These are phyloP conservation scores for Stramenopiles sp. DNA, from an alignment of 352 stramenopile species.

Conservation along the genomic window DNA sequence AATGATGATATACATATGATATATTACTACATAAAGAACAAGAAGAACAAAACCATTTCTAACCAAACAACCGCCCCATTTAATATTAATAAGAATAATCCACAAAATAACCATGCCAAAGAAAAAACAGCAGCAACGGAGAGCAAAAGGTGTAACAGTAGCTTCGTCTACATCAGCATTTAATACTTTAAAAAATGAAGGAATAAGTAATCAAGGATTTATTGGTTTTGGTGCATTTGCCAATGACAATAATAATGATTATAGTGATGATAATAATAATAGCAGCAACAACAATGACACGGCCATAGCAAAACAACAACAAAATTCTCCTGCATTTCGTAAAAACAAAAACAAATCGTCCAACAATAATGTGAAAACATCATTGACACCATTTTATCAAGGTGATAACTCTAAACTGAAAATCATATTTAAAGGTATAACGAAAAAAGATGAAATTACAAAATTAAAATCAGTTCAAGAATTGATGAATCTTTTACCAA, in stretches of 20 bases:
- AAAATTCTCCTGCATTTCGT: too few species aligned
- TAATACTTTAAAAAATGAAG: not conserved
- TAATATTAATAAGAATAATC: too few species aligned
- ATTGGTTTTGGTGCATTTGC: not conserved
- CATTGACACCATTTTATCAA: not conserved
- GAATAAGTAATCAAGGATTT: not conserved
- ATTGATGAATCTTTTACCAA: not conserved
- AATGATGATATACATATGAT: too few species aligned
- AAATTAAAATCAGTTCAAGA: slow-evolving; percentile 7
- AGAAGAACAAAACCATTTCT: too few species aligned
- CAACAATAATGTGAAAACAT: too few species aligned
- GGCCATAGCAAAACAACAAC: not conserved
- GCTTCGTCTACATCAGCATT: not conserved
- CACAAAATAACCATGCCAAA: too few species aligned
- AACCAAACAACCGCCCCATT: too few species aligned
- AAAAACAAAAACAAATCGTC: too few species aligned
- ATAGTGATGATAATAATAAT: not conserved
- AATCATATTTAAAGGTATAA: not conserved
- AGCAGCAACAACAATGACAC: not conserved
- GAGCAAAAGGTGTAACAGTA: not conserved
- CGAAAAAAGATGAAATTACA: not conserved
- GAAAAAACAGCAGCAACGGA: not conserved
- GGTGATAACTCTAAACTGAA: not conserved
- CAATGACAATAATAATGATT: not conserved
- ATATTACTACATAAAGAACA: too few species aligned